Percentiles rank a stretch among this genome's conserved stretches.
phyloP scores from a whole-genome alignment of 2,329 filamentous ascomycete genomes.

The Beauveria rudraprayagi region DNA sequence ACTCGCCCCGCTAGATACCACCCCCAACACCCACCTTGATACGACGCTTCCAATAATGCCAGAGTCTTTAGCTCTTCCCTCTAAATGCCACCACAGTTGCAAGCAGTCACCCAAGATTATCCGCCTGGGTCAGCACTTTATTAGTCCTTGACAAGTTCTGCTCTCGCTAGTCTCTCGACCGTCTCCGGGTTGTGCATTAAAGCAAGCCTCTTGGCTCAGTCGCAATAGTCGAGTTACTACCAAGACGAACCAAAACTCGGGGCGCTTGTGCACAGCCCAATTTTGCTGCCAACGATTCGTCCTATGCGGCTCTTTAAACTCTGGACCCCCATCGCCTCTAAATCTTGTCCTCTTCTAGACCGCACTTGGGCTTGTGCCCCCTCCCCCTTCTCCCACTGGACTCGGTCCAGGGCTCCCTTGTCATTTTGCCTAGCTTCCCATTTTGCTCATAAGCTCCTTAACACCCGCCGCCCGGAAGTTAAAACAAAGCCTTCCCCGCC shows the following conservation, averaged over 20 bases:
- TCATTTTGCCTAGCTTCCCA: conserved; percentile 5
- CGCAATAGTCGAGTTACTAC: background rate
- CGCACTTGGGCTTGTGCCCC: conserved; percentile 1
- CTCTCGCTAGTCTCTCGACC: background rate
- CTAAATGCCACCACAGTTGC: background rate
- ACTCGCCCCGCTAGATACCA: conserved; percentile 4
- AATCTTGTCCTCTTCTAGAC: conserved; percentile 12
- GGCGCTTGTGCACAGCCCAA: conserved; percentile 6
- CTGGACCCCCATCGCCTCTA: conserved; percentile 11
- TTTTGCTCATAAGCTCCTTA: conserved; percentile 8
- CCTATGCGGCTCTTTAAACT: conserved; percentile 13
- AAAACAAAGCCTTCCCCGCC: conserved; percentile 10
- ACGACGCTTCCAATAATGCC: background rate
- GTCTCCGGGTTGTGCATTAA: background rate
- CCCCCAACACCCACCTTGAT: conserved; percentile 1
- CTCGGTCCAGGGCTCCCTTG: background rate
- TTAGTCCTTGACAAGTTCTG: background rate
- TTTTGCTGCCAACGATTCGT: conserved; percentile 5
- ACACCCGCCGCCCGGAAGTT: conserved; percentile 10
- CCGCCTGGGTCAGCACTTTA: background rate
- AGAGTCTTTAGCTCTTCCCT: background rate
- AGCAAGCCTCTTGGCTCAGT: background rate
- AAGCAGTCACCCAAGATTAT: background rate
- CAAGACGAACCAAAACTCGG: background rate
- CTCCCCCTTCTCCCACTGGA: background rate